A percentile compares a stretch with the other conserved stretches of the same genome.
Evolutionary conservation across 2,329 filamentous ascomycete species (phyloP).

Genomic region (Colletotrichum destructivum): DNA sequence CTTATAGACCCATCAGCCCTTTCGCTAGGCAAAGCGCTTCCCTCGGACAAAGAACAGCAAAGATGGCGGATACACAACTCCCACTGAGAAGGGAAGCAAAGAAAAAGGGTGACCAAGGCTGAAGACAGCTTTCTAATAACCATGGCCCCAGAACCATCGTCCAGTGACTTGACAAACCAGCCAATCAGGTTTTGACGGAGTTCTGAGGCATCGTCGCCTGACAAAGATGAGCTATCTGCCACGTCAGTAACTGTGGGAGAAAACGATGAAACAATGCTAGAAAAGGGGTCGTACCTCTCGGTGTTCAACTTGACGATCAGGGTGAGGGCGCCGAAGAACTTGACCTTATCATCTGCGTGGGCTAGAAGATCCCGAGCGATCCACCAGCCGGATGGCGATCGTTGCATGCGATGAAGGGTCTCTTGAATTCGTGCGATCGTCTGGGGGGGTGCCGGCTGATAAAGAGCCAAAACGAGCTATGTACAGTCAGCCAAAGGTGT

Average conservation of each 20-base stretch:
- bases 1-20: constrained; percentile 53
- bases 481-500: neutral
- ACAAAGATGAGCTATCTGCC: constrained; percentile 61
- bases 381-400: constrained; percentile 86
- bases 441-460: constrained; percentile 65
- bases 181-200: constrained; percentile 73
- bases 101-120: constrained; percentile 82
- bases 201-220: constrained; percentile 70
- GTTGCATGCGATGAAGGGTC: constrained; percentile 83
- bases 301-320: constrained; percentile 95
- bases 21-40: constrained; percentile 43
- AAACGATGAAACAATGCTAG: neutral
- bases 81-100: constrained; percentile 80
- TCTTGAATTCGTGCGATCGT: constrained; percentile 73
- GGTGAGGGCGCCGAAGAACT: constrained; percentile 94
- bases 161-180: constrained; percentile 73
- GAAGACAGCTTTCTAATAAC: constrained; percentile 83
- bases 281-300: constrained; percentile 74
- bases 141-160: constrained; percentile 68
- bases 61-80: constrained; percentile 75
- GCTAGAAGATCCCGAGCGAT: constrained; percentile 83
- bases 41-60: constrained; percentile 59
- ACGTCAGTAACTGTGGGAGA: constrained; percentile 20
- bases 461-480: constrained; percentile 67
- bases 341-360: constrained; percentile 80